Percentiles rank a stretch among this genome's conserved stretches.
Evolutionary conservation across 2,329 filamentous ascomycete genomes (phyloP).

Genomic region (Colletotrichum higginsianum): DNA sequence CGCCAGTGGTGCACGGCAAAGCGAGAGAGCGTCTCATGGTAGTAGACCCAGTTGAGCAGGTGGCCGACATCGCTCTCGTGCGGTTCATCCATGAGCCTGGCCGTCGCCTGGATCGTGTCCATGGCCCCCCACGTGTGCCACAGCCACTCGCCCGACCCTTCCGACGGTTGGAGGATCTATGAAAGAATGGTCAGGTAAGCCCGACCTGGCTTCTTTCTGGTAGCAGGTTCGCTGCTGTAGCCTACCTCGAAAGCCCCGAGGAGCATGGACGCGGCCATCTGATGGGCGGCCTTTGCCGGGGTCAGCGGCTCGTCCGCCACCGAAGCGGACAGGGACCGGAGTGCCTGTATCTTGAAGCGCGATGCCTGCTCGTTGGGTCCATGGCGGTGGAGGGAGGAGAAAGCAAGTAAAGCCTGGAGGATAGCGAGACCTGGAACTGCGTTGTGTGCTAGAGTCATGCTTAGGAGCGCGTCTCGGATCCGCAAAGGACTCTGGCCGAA

Average conservation of each 20-base stretch:
- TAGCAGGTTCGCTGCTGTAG: no score
- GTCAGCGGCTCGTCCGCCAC: background rate
- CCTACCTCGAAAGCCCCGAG: slow-evolving; percentile 26
- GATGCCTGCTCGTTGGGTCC: slow-evolving; percentile 7
- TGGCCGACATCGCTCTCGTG: background rate
- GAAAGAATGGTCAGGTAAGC: no score
- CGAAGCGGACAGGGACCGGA: slow-evolving; percentile 11
- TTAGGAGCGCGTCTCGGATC: slow-evolving; percentile 17
- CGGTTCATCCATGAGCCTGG: background rate
- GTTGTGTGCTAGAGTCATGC: slow-evolving; percentile 2
- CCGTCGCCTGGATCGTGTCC: slow-evolving; percentile 12
- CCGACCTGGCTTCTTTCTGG: background rate
- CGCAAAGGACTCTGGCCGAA: slow-evolving; percentile 8
- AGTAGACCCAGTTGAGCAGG: slow-evolving; percentile 24
- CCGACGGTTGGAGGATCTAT: slow-evolving; percentile 7
- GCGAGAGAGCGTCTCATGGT: slow-evolving; percentile 18
- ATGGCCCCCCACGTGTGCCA: slow-evolving; percentile 27
- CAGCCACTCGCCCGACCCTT: slow-evolving; percentile 21
- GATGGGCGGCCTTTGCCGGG: background rate
- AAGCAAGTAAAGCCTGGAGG: slow-evolving; percentile 1
- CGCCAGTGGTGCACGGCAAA: slow-evolving; percentile 24
- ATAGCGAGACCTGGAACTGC: background rate
- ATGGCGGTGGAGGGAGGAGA: slow-evolving; percentile 20
- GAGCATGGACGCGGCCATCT: slow-evolving; percentile 24
- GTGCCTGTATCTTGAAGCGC: slow-evolving; percentile 8